Percentiles rank a stretch among this genome's conserved stretches.
These are phyloP conservation scores for Sporothrix euskadiensis DNA, from an alignment of 2,329 filamentous ascomycete genomes.

Conservation along the genomic window DNA sequence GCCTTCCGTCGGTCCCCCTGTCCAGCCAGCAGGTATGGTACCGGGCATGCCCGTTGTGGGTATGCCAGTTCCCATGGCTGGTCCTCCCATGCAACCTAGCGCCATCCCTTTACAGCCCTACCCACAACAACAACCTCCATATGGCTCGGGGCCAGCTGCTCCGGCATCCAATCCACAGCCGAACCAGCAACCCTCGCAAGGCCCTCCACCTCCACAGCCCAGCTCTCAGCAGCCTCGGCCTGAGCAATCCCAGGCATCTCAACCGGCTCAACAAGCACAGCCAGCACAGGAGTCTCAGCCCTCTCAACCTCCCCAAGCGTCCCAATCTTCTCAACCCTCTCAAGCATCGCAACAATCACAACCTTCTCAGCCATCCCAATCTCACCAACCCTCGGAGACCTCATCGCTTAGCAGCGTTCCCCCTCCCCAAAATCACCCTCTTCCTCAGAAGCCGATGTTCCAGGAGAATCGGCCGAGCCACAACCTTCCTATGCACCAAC, in stretches of 20 bases:
- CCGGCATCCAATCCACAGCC: background rate
- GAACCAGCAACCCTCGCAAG: conserved; percentile 8
- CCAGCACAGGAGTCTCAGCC: conserved; percentile 1
- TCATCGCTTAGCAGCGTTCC: conserved; percentile 54
- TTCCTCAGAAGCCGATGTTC: conserved; percentile 59
- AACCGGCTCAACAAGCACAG: background rate
- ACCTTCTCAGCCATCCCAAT: conserved; percentile 16
- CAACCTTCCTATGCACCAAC: conserved; percentile 80
- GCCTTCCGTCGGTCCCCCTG: conserved; percentile 50
- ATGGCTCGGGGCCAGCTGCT: background rate
- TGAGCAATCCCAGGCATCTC: background rate
- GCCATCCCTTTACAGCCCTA: background rate
- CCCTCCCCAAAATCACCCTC: conserved; percentile 59
- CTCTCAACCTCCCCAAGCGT: background rate
- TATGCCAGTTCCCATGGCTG: background rate
- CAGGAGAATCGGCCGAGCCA: conserved; percentile 56
- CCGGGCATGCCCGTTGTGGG: background rate
- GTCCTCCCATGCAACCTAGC: background rate
- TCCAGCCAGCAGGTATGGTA: conserved; percentile 28
- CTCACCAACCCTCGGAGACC: conserved; percentile 31
- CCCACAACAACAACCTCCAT: background rate
- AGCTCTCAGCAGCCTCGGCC: background rate
- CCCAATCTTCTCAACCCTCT: background rate
- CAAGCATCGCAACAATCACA: conserved; percentile 10
- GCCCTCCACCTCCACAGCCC: background rate